These are phyloP conservation scores for Hypoxylon perforatum DNA, from an alignment of 495 filamentous ascomycete genomes.

Conservation along the genomic window DNA sequence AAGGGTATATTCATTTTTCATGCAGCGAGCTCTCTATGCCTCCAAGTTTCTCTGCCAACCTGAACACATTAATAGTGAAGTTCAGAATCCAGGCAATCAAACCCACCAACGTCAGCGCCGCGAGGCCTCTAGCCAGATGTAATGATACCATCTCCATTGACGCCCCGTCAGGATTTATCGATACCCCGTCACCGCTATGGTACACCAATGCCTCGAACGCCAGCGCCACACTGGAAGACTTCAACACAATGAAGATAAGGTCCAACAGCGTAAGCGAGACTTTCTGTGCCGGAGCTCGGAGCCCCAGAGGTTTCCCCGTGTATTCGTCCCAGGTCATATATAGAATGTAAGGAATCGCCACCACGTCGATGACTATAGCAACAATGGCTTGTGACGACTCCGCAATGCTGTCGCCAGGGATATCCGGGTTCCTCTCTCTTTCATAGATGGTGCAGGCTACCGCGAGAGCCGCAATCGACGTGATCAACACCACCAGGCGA, in stretches of 20 bases:
- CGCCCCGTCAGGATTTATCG: slow-evolving; percentile 7
- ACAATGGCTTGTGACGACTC: slow-evolving; percentile 83
- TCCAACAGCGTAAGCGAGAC: slow-evolving; percentile 89
- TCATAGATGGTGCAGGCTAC: slow-evolving; percentile 80
- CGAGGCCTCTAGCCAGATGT: slow-evolving; percentile 77
- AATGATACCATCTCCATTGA: slow-evolving; percentile 63
- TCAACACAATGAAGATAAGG: slow-evolving; percentile 95
- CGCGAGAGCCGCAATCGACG: slow-evolving; percentile 83
- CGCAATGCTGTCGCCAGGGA: slow-evolving; percentile 47
- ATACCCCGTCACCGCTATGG: slow-evolving; percentile 55
- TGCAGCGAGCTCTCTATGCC: slow-evolving; percentile 58
- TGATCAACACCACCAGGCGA: slow-evolving; percentile 82
- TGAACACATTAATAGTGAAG: slow-evolving; percentile 87
- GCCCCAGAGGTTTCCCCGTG: slow-evolving; percentile 88
- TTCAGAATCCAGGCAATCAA: slow-evolving; percentile 90
- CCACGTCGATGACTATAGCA: slow-evolving; percentile 88
- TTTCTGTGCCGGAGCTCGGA: slow-evolving; percentile 84
- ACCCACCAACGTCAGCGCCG: slow-evolving; percentile 82
- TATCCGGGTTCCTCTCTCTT: slow-evolving; percentile 56
- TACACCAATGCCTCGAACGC: slow-evolving; percentile 87
- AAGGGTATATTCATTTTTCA: slow-evolving; percentile 44
- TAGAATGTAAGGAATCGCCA: slow-evolving; percentile 87
- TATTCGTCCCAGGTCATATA: slow-evolving; percentile 99
- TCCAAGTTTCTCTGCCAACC: slow-evolving; percentile 80
- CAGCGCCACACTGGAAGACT: slow-evolving; percentile 88